Evolutionary conservation across 305 asterid species (phyloP), one percentile per base, ranked within the genome.

Genomic region (Nicotiana rustica): DNA sequence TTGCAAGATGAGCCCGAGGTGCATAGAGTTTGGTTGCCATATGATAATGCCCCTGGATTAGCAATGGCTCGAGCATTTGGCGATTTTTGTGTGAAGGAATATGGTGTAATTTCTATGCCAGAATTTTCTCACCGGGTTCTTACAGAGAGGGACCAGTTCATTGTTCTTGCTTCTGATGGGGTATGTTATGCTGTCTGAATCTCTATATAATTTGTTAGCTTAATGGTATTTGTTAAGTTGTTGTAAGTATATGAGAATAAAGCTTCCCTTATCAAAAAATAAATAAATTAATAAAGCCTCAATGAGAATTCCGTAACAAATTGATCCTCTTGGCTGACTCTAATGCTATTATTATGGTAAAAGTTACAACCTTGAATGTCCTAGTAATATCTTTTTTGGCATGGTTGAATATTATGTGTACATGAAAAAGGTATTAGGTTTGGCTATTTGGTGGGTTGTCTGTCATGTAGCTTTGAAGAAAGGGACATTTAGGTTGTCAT

Each of bases 61-160:
- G 99, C 99, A n/a, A 96, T 96, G 99, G 98, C 99, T 75, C 89
- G 99, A 68, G 99, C 99, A 9, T 96, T 96, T 85, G 99, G 99
- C 49, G 99, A 96, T 86, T 96, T 96, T 84, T 94, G 98, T 88
- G 89, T 96, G 89, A 96, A 96, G 92, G 98, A 94, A 67, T 95
- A 96, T 78, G 99, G 99, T 56, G 99, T 96, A 67, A 96, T 96
- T 83, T 93, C 99, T 69, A 86, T 96, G 79, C 99, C 99, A 2
- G 99, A 96, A 79, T 89, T 94, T 86, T 90, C 98, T 84, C 98
- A 93, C 76, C 92, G 97, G 67, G 77, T 85, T 87, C 95, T 96
- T 82, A 89, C 88, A 8, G 97, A 93, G 70, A 88, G 81, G 57
- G 99, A 95, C 84, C 92, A 92, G 83, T 95, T 95, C 79, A 81